Evolutionary conservation across 495 filamentous ascomycete species (phyloP), one percentile per base, ranked within the genome.

Genomic region (Annulohypoxylon stygium): DNA sequence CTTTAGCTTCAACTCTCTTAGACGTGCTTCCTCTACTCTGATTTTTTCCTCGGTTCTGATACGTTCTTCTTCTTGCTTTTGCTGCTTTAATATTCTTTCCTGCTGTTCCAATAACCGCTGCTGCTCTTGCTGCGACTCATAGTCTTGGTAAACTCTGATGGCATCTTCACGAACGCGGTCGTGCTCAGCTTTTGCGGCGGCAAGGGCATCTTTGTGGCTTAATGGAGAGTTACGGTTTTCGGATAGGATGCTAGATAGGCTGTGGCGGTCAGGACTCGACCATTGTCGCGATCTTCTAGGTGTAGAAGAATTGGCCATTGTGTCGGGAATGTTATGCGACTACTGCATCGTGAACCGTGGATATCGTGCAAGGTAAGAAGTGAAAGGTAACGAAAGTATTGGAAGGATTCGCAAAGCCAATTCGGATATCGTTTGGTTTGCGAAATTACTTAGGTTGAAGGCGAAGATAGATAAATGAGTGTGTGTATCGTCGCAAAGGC

Each of bases 161-260:
- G 93, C 93, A 26, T 87, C 85, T 64, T 88, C 84, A 14, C 90
- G 84, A 14, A 94, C 83, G 12, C 86, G 85, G 1, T 91, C 86
- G 73, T 94, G 91, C 66, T 88, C 85, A 20, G 81, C 85, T 12
- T 86, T 87, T 0, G 89, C 91, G 47, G 86, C 81, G 45, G 89
- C 88, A 14, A 95, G 86, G 1, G 91, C 88, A 53, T 84, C 84
- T 63, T 84, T 85, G 66, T 93, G 90, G 5, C 82, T 81, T 16
- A 81, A 75, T 53, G 81, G 82, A 18, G 83, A 81, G 63, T 86
- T 83, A n/a, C 83, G 75, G 41, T 71, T 69, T 41, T 83, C 82
- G 53, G 55, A 33, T 9, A 86, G 70, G 41, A 83, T 70, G 12
- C 81, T 79, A 43, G 79, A 76, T n/a, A 84, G 63, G 16, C 77